Base-by-base conservation (phyloP, 2,329 filamentous ascomycete genomes). In the Chlorencoelia australis region DNA sequence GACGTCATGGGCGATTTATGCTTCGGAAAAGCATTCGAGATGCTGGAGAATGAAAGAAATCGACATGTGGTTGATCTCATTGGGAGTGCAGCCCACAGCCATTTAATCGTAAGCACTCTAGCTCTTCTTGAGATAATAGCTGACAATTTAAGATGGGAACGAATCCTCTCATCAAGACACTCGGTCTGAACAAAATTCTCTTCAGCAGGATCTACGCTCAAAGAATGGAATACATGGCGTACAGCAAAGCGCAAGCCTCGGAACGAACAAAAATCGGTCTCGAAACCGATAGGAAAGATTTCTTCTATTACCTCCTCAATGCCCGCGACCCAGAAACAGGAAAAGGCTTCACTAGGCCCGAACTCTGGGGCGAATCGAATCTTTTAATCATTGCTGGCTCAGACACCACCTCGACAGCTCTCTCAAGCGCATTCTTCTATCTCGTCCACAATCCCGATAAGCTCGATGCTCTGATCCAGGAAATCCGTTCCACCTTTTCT, bases 231-330 rank as follows among this genome's bases (percentile, higher is more conserved):
- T 85, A 84, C 54, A 81, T 84, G 69, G 68, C 69, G 34, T 83
- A 83, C 60, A 80, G 75, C 57, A 75, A 78, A 33, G 63, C 66
- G 2, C 79, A 83, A 58, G 68, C 82, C 26, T 69, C 69, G 10
- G 73, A 82, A 50, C 70, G 79, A 16, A 81, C 77, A 32, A 73
- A 75, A 42, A 62, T 79, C 17, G 77, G 77, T 18, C 45, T 74
- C 72, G 45, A 76, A 13, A 48, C 47, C 70, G 31, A 76, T 75
- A 17, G 43, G 15, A 75, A 78, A 39, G 81, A 85, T 54, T 84
- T 85, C 63, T 84, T 85, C 62, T 78, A 82, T 59, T 77, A 84
- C 56, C 68, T 86, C 8, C 69, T 85, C 41, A 78, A 77, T 51
- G 79, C 80, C 6, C 71, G 72, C 25, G 80, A 85, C 46, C 78